Evolutionary conservation across 495 filamentous ascomycete genomes (phyloP).

Genomic region (Aspergillus haitiensis): DNA sequence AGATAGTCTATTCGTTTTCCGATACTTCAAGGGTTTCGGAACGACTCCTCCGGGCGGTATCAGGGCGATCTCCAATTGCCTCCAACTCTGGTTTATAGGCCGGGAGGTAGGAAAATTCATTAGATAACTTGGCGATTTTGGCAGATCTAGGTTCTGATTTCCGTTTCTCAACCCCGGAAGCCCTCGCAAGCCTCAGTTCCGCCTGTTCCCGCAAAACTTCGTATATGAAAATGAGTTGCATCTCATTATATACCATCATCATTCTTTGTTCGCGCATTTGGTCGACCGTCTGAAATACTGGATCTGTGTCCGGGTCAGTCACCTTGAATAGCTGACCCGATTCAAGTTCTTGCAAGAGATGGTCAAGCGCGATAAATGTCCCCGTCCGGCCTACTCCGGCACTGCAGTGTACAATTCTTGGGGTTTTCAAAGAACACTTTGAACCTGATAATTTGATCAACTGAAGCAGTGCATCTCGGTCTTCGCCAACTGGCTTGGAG

Average conservation of each 20-base stretch:
- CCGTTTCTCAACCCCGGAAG: conserved; percentile 23
- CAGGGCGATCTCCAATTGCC: conserved; percentile 28
- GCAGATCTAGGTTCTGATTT: conserved; percentile 39
- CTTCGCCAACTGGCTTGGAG: conserved; percentile 76
- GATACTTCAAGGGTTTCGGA: conserved; percentile 36
- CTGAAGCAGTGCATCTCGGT: conserved; percentile 74
- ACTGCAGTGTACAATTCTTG: conserved; percentile 89
- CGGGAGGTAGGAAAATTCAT: conserved; percentile 34
- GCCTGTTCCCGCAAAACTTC: conserved; percentile 76
- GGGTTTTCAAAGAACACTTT: conserved; percentile 68
- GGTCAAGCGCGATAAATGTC: conserved; percentile 93
- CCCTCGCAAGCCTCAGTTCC: conserved; percentile 51
- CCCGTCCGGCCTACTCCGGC: conserved; percentile 93
- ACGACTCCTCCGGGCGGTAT: conserved; percentile 33
- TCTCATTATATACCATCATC: conserved; percentile 92
- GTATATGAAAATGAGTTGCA: conserved; percentile 88
- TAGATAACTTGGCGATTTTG: conserved; percentile 43
- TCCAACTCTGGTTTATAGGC: conserved; percentile 45
- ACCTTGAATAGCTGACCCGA: conserved; percentile 62
- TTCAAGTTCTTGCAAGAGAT: conserved; percentile 78
- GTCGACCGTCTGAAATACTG: conserved; percentile 74
- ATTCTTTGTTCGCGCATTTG: conserved; percentile 82
- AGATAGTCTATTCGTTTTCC: conserved; percentile 36
- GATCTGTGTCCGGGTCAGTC: conserved; percentile 50
- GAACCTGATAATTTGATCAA: conserved; percentile 73